Percentiles rank a stretch among this genome's conserved stretches.
Evolutionary conservation across 768 basidiomycete genomes (phyloP).

Genomic region (Pulveroboletus frians): DNA sequence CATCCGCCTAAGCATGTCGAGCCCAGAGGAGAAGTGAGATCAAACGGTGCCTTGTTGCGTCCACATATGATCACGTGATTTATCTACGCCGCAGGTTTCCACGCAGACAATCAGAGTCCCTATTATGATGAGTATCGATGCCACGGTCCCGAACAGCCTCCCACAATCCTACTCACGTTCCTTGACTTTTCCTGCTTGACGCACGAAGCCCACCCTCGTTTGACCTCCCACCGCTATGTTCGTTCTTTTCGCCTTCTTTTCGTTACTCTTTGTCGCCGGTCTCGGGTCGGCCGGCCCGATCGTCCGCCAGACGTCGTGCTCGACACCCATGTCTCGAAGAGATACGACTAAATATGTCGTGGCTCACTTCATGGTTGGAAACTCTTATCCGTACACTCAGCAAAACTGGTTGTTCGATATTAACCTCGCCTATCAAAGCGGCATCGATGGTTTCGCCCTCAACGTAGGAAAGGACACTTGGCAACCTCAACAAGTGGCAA

Average conservation of each 20-base stretch:
- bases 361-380: constrained; percentile 60
- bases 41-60: not conserved
- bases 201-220: constrained; percentile 15
- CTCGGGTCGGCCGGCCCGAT: constrained; percentile 15
- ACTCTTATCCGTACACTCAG: constrained; percentile 55
- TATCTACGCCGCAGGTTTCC: constrained; percentile 1
- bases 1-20: not conserved
- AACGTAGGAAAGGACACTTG: constrained; percentile 64
- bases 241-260: constrained; percentile 8
- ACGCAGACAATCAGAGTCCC: not conserved
- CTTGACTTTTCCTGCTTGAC: constrained; percentile 12
- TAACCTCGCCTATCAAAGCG: constrained; percentile 48
- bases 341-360: constrained; percentile 42
- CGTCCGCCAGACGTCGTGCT: not conserved
- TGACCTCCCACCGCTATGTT: constrained; percentile 14
- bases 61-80: not conserved
- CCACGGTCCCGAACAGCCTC: no score
- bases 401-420: constrained; percentile 48
- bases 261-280: constrained; percentile 6
- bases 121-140: no score
- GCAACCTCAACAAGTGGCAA: constrained; percentile 55
- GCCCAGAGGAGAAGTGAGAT: not conserved
- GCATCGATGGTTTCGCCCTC: constrained; percentile 67
- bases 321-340: constrained; percentile 7
- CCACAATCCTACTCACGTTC: not conserved